These are phyloP conservation scores for Paragyromitra xinjiangensis DNA, from an alignment of 495 filamentous ascomycete species.

Conservation along the genomic window DNA sequence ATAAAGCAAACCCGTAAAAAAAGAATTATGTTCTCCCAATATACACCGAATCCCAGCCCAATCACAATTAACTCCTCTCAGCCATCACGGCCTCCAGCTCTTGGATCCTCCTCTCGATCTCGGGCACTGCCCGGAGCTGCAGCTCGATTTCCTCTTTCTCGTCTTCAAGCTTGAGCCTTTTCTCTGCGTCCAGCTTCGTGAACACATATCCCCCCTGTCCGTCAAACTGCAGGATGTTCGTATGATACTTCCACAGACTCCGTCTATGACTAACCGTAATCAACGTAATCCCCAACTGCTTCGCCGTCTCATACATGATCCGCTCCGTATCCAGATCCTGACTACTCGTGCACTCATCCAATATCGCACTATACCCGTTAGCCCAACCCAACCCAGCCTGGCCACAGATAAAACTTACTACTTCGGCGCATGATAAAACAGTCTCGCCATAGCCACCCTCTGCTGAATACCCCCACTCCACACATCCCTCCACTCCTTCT, in stretches of 20 bases:
- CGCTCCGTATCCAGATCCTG: conserved; percentile 94
- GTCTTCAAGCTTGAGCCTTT: conserved; percentile 84
- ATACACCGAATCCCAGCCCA: conserved; percentile 25
- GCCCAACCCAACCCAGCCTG: background rate
- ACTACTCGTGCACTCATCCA: conserved; percentile 94
- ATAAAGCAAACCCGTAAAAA: conserved; percentile 1
- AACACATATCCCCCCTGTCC: conserved; percentile 92
- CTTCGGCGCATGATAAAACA: conserved; percentile 93
- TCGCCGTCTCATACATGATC: conserved; percentile 96
- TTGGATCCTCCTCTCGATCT: conserved; percentile 81
- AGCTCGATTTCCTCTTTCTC: conserved; percentile 95
- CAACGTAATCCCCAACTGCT: conserved; percentile 85
- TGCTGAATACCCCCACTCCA: conserved; percentile 92
- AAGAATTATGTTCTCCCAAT: conserved; percentile 17
- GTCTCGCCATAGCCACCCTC: conserved; percentile 94
- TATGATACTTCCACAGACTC: conserved; percentile 96
- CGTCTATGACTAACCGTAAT: conserved; percentile 94
- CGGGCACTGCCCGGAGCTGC: conserved; percentile 81
- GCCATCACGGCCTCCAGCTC: conserved; percentile 67
- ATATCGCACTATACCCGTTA: conserved; percentile 70
- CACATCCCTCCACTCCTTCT: conserved; percentile 94
- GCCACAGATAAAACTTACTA: conserved; percentile 59
- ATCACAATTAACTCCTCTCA: conserved; percentile 35
- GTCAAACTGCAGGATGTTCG: conserved; percentile 92
- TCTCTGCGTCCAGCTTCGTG: conserved; percentile 88